phyloP scores from a whole-genome alignment of 495 filamentous ascomycete genomes.

The Cairneyella variabilis region DNA sequence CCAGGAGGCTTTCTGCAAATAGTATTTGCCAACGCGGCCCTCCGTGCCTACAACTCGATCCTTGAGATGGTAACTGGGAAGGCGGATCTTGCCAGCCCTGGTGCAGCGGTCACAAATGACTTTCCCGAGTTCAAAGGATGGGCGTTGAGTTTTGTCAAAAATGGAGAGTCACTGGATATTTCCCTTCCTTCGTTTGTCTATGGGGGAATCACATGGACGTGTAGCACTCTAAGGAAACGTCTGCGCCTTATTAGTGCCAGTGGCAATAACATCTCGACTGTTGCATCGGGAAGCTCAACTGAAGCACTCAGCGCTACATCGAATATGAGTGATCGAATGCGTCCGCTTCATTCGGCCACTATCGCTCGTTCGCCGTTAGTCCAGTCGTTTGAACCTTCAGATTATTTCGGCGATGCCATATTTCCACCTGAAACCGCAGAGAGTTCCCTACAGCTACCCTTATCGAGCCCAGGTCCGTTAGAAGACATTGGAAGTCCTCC shows the following conservation, averaged over 20 bases:
- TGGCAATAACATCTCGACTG: slow-evolving; percentile 24
- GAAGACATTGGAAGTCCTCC: neutral
- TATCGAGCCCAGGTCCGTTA: neutral
- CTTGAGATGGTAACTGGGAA: slow-evolving; percentile 47
- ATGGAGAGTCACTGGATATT: slow-evolving; percentile 42
- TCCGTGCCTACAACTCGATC: slow-evolving; percentile 44
- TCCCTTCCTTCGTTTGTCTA: slow-evolving; percentile 47
- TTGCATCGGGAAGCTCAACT: slow-evolving; percentile 32
- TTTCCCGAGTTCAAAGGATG: slow-evolving; percentile 59
- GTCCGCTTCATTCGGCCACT: neutral
- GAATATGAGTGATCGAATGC: slow-evolving; percentile 8
- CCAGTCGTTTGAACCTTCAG: slow-evolving; percentile 31
- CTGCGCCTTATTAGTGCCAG: slow-evolving; percentile 58
- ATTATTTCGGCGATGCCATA: slow-evolving; percentile 43
- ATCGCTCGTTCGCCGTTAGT: slow-evolving; percentile 7
- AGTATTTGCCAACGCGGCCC: slow-evolving; percentile 53
- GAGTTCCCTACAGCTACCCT: neutral
- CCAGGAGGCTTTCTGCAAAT: slow-evolving; percentile 47
- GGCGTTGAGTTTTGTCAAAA: slow-evolving; percentile 47
- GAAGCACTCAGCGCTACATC: slow-evolving; percentile 9
- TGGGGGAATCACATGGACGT: slow-evolving; percentile 58
- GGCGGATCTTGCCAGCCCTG: slow-evolving; percentile 27
- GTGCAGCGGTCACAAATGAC: slow-evolving; percentile 32
- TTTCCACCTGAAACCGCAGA: neutral
- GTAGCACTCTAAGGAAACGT: slow-evolving; percentile 56